phyloP scores from a whole-genome alignment of 345 rosid genomes.

The Eucalyptus curtisii region DNA sequence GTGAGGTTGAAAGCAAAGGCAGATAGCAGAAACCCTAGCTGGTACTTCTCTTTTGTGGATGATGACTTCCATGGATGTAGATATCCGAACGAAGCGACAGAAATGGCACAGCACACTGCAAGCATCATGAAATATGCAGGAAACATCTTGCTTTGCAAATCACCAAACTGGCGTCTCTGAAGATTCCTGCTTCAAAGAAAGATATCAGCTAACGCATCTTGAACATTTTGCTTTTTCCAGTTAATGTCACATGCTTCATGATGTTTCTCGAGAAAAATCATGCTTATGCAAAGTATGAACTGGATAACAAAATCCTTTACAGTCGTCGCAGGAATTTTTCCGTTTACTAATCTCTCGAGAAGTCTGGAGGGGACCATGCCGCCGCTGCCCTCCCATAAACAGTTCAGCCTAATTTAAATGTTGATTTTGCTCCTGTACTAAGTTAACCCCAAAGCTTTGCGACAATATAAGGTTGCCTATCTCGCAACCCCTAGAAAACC shows the following conservation, averaged over 20 bases:
- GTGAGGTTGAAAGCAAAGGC: slow-evolving; percentile 76
- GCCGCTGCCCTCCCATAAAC: background rate
- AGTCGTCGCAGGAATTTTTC: too few species aligned
- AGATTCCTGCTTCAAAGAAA: slow-evolving; percentile 33
- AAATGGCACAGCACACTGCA: slow-evolving; percentile 64
- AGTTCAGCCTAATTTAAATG: background rate
- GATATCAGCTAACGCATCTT: background rate
- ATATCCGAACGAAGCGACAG: slow-evolving; percentile 64
- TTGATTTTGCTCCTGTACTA: background rate
- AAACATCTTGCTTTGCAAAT: slow-evolving; percentile 93
- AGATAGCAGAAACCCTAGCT: slow-evolving; percentile 74
- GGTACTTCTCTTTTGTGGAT: slow-evolving; percentile 65
- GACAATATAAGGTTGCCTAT: background rate
- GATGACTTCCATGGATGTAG: slow-evolving; percentile 91
- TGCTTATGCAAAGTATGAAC: background rate
- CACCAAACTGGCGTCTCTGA: slow-evolving; percentile 92
- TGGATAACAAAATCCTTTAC: background rate
- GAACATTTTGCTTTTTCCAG: background rate
- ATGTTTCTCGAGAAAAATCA: background rate
- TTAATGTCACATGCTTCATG: background rate
- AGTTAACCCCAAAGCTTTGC: background rate
- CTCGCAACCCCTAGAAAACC: background rate
- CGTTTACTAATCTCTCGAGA: background rate
- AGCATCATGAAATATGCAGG: slow-evolving; percentile 85
- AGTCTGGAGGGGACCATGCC: background rate